These are phyloP conservation scores for Kuraishia floccosa DNA, from an alignment of 805 yeast species.

Conservation along the genomic window DNA sequence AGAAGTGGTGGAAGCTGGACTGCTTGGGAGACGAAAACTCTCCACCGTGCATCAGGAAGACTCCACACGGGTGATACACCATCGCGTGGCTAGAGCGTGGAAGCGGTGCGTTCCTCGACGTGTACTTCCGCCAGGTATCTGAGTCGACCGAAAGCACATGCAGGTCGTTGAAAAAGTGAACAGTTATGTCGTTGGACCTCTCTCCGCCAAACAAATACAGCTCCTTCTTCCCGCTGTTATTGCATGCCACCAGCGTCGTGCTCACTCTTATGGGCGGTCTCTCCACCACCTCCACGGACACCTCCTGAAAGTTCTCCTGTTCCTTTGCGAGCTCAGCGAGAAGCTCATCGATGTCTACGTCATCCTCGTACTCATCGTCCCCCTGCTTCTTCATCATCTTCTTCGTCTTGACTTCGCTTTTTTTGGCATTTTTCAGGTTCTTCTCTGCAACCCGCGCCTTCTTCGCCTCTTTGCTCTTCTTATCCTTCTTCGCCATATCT, in stretches of 20 bases:
- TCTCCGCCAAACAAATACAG: slow-evolving; percentile 89
- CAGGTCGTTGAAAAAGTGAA: slow-evolving; percentile 72
- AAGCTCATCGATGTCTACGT: slow-evolving; percentile 76
- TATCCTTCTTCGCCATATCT: slow-evolving; percentile 73
- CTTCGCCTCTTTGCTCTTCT: slow-evolving; percentile 83
- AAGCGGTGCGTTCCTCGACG: slow-evolving; percentile 81
- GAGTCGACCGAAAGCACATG: slow-evolving; percentile 64
- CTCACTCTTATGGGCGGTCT: slow-evolving; percentile 66
- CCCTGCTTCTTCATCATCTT: slow-evolving; percentile 65
- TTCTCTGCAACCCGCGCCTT: slow-evolving; percentile 83
- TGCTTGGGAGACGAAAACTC: slow-evolving; percentile 96
- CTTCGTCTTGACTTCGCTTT: slow-evolving; percentile 66
- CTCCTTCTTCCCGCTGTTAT: slow-evolving; percentile 67
- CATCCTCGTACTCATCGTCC: slow-evolving; percentile 74
- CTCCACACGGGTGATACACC: slow-evolving; percentile 87
- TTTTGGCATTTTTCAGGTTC: slow-evolving; percentile 60
- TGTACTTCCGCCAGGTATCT: slow-evolving; percentile 67
- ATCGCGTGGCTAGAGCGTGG: slow-evolving; percentile 91
- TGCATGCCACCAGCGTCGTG: slow-evolving; percentile 65
- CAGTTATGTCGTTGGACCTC: slow-evolving; percentile 33
- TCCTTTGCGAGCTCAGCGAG: slow-evolving; percentile 67
- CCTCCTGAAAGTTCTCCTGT: slow-evolving; percentile 69
- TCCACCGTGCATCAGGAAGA: slow-evolving; percentile 85
- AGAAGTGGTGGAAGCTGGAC: slow-evolving; percentile 88
- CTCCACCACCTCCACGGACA: slow-evolving; percentile 43